Percentiles rank a stretch among this genome's conserved stretches.
phyloP scores from a whole-genome alignment of 192 early-diverging fungal genomes.

The Coemansia sp. region DNA sequence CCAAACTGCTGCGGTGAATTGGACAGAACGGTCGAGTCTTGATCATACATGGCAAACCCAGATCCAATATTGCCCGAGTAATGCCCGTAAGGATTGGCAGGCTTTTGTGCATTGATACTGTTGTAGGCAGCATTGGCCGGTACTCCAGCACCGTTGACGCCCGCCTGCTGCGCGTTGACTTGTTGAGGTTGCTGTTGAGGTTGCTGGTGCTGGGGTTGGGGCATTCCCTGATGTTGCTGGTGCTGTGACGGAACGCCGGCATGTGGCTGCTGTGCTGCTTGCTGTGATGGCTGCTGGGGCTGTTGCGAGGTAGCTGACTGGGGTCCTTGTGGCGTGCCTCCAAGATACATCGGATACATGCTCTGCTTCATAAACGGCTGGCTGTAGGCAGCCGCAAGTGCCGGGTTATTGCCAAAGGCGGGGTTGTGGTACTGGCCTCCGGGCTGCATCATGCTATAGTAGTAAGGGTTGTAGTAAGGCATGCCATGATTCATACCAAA shows the following conservation, averaged over 20 bases:
- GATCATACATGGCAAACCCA: constrained; percentile 48
- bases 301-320: constrained; percentile 38
- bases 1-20: constrained; percentile 53
- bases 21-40: constrained; percentile 40
- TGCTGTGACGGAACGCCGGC: background rate
- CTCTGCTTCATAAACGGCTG: constrained; percentile 90
- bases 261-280: constrained; percentile 29
- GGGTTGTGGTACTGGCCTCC: constrained; percentile 77
- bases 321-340: constrained; percentile 28
- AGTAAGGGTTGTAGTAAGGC: constrained; percentile 82
- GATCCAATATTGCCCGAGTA: constrained; percentile 45
- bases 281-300: constrained; percentile 38
- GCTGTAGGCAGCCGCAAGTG: constrained; percentile 68
- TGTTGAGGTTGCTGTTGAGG: constrained; percentile 24
- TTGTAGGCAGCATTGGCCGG: constrained; percentile 30
- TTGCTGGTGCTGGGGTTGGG: constrained; percentile 25
- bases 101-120: constrained; percentile 50
- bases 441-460: constrained; percentile 65
- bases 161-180: constrained; percentile 11
- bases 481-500: constrained; percentile 60
- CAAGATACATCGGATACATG: constrained; percentile 81
- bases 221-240: constrained; percentile 24
- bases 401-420: constrained; percentile 68
- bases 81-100: constrained; percentile 47
- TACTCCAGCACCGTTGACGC: constrained; percentile 31